Evolutionary conservation across 1,284 basidiomycete genomes (phyloP).

Genomic region (Baeospora myosura): DNA sequence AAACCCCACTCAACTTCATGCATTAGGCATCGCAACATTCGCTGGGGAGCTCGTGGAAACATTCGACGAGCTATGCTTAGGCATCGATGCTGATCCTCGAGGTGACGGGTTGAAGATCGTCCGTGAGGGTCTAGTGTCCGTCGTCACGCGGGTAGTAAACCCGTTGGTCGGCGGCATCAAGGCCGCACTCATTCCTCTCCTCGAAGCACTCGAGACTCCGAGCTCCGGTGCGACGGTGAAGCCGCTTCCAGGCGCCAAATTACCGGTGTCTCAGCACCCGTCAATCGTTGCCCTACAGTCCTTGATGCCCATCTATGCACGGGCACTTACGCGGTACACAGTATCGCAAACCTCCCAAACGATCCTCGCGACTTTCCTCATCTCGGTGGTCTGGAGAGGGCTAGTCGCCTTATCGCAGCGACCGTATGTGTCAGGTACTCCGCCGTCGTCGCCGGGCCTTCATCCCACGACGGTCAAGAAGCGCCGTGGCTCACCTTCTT

Average conservation of each 20-base stretch:
- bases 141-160: constrained; percentile 57
- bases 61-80: constrained; percentile 58
- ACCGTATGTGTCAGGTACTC: constrained; percentile 31
- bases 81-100: constrained; percentile 50
- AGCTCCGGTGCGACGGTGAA: constrained; percentile 27
- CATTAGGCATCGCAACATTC: constrained; percentile 57
- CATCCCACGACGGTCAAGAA: constrained; percentile 30
- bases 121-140: constrained; percentile 58
- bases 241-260: constrained; percentile 28
- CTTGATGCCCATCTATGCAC: constrained; percentile 53
- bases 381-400: constrained; percentile 64
- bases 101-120: constrained; percentile 59
- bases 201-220: constrained; percentile 53
- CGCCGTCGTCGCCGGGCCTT: constrained; percentile 36
- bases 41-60: constrained; percentile 64
- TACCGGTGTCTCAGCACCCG: constrained; percentile 39
- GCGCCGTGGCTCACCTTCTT: constrained; percentile 30
- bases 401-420: constrained; percentile 64
- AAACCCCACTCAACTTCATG: constrained; percentile 66
- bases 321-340: constrained; percentile 51
- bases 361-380: constrained; percentile 58
- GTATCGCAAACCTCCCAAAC: constrained; percentile 46
- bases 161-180: constrained; percentile 58
- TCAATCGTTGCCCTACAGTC: constrained; percentile 51
- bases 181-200: constrained; percentile 48